A percentile compares a stretch with the other conserved stretches of the same genome.
Evolutionary conservation across 805 yeast genomes (phyloP).

Genomic region (Pichia insulana): DNA sequence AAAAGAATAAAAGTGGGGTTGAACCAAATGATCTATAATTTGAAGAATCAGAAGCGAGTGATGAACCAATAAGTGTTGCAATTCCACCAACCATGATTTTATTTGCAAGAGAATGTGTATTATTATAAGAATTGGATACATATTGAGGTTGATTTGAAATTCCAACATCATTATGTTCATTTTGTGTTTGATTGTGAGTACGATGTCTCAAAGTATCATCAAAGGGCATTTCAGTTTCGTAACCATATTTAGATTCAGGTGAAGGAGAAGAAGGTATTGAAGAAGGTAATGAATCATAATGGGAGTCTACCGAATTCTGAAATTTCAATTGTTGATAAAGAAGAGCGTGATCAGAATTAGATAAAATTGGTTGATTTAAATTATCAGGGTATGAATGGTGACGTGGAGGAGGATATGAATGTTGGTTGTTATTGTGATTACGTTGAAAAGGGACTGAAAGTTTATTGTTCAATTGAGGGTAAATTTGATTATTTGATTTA

Average conservation of each 20-base stretch:
- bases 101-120: background rate
- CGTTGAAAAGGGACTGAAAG: too few relatives aligned
- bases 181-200: background rate
- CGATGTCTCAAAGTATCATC: background rate
- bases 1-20: slow-evolving; percentile 1
- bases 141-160: background rate
- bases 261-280: slow-evolving; percentile 1
- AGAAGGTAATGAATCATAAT: slow-evolving; percentile 9
- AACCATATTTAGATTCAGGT: background rate
- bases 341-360: background rate
- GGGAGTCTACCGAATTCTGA: background rate
- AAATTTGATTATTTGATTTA: background rate
- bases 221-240: background rate
- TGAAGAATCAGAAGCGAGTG: slow-evolving; percentile 9
- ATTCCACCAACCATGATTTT: slow-evolving; percentile 27
- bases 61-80: slow-evolving; percentile 28
- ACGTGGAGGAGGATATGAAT: background rate
- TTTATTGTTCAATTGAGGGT: too few relatives aligned
- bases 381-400: background rate
- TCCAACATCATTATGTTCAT: background rate
- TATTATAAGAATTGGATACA: background rate
- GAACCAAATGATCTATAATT: background rate
- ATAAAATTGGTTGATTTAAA: background rate
- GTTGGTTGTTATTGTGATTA: background rate
- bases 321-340: background rate